Percentiles rank a stretch among this genome's conserved stretches.
phyloP scores from a whole-genome alignment of 176 grass and related monocot genomes.

The Lolium multiflorum region DNA sequence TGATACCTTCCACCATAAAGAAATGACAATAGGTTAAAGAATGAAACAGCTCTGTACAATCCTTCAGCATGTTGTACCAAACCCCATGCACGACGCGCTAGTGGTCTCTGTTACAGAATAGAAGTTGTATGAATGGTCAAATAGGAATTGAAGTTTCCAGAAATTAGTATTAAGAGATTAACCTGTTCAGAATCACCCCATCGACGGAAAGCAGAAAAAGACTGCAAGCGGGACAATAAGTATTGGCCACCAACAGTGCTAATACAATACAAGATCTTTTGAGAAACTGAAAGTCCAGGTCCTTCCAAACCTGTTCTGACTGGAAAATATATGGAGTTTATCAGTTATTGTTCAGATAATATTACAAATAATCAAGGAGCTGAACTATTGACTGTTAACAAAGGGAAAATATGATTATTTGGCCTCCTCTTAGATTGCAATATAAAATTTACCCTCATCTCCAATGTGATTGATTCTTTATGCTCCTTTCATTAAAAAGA shows the following conservation, averaged over 20 bases:
- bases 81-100: slow-evolving; percentile 68
- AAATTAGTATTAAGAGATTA: slow-evolving; percentile 8
- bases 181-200: slow-evolving; percentile 99
- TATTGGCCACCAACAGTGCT: slow-evolving; percentile 89
- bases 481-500: not conserved
- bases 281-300: slow-evolving; percentile 85
- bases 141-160: slow-evolving; percentile 34
- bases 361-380: slow-evolving; percentile 13
- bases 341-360: slow-evolving; percentile 33
- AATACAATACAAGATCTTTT: slow-evolving; percentile 89
- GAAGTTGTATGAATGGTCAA: slow-evolving; percentile 11
- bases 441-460: not conserved
- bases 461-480: slow-evolving; percentile 1
- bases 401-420: not conserved
- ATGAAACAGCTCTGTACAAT: slow-evolving; percentile 79
- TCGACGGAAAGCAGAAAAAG: slow-evolving; percentile 90
- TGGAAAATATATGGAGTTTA: slow-evolving; percentile 42
- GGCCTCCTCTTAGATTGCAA: not conserved
- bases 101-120: slow-evolving; percentile 68
- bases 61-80: slow-evolving; percentile 82
- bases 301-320: slow-evolving; percentile 96
- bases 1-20: slow-evolving; percentile 88
- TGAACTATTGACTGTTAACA: not conserved
- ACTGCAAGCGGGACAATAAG: slow-evolving; percentile 80
- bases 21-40: slow-evolving; percentile 86